These are phyloP conservation scores for Pythium brassicae DNA, from an alignment of 352 stramenopile genomes.

Conservation along the genomic window DNA sequence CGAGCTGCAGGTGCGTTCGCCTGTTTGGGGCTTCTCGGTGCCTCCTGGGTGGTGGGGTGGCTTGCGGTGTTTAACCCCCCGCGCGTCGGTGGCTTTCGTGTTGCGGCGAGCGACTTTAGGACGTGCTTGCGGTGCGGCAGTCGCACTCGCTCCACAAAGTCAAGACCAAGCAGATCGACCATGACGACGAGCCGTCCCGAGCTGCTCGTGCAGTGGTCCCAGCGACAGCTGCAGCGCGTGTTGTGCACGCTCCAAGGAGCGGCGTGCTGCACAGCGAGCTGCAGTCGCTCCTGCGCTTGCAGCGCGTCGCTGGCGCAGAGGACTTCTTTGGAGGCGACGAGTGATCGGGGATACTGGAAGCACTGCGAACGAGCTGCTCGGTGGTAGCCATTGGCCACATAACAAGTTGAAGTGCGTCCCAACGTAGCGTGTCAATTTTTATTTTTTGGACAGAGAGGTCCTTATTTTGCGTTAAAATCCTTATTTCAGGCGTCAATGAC, in stretches of 20 bases:
- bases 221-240: not conserved
- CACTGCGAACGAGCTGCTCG: too few relatives aligned
- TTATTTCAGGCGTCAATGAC: too few relatives aligned
- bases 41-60: too few relatives aligned
- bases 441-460: too few relatives aligned
- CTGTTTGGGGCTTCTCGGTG: too few relatives aligned
- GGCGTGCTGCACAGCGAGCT: not conserved
- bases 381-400: too few relatives aligned
- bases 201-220: not conserved
- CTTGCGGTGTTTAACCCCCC: too few relatives aligned
- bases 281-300: not conserved
- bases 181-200: not conserved
- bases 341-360: too few relatives aligned
- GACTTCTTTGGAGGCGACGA: not conserved
- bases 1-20: conserved; percentile 27
- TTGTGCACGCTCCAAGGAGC: not conserved
- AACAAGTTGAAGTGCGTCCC: too few relatives aligned
- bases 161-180: conserved; percentile 1
- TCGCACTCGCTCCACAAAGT: not conserved
- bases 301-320: not conserved
- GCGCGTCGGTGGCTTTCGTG: too few relatives aligned
- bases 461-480: too few relatives aligned
- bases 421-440: too few relatives aligned
- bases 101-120: not conserved
- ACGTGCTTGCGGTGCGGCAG: not conserved